Conservation (phyloP, 1,139 yeast genomes). For the Hansenula lynferdii region DNA sequence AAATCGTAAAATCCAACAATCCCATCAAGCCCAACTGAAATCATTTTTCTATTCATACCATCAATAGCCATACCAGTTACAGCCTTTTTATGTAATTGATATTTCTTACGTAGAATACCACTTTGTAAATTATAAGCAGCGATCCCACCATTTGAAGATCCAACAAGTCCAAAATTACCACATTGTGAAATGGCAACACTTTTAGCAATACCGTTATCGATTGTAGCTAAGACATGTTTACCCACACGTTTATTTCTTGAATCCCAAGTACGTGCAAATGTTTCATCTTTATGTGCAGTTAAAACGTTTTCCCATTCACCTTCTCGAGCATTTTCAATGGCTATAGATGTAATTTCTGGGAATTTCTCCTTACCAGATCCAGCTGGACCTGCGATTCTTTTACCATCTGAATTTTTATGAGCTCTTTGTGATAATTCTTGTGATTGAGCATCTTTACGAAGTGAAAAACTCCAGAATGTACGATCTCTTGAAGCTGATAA, state of each 20-base stretch:
- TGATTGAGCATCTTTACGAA: conserved; percentile 94
- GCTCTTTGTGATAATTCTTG: conserved; percentile 85
- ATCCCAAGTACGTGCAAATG: conserved; percentile 90
- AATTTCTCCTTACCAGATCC: conserved; percentile 52
- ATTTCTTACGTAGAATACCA: conserved; percentile 66
- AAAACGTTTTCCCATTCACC: conserved; percentile 95
- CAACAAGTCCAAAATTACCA: conserved; percentile 93
- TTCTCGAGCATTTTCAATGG: conserved; percentile 72
- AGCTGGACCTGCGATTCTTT: conserved; percentile 54
- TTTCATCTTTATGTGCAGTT: conserved; percentile 83
- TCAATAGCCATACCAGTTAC: conserved; percentile 90
- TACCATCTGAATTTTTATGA: conserved; percentile 48
- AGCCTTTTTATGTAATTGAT: conserved; percentile 65
- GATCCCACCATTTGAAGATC: conserved; percentile 88
- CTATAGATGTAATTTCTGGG: conserved; percentile 69
- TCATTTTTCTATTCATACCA: conserved; percentile 84
- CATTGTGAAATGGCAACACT: conserved; percentile 81
- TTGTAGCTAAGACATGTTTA: conserved; percentile 59
- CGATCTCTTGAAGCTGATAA: conserved; percentile 86
- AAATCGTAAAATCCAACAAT: conserved; percentile 85
- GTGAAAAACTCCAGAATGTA: conserved; percentile 86
- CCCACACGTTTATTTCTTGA: conserved; percentile 82
- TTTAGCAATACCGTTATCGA: conserved; percentile 80
- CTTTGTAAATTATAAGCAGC: conserved; percentile 89
- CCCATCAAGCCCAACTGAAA: conserved; percentile 88